Percentiles rank a stretch among this genome's conserved stretches.
Conservation (phyloP, 257 asterid species). For the Lantana camara region DNA sequence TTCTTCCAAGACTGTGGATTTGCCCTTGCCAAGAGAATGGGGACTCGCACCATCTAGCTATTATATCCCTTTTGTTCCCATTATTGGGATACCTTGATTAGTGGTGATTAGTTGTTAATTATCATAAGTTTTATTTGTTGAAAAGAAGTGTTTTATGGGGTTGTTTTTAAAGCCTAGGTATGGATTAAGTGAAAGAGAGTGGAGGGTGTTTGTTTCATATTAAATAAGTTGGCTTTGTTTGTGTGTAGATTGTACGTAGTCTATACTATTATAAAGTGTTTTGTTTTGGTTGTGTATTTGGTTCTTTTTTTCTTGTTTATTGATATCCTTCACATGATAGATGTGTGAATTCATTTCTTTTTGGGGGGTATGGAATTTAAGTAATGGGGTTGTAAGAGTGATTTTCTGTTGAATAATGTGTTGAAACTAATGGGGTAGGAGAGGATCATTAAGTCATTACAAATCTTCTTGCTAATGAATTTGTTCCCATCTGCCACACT, state of each 20-base stretch:
- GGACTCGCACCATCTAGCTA: conserved; percentile 88
- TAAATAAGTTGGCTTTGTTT: conserved; percentile 25
- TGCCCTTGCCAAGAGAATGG: conserved; percentile 85
- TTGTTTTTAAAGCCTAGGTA: conserved; percentile 2
- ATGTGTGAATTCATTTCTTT: too few relatives aligned
- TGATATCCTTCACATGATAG: neutral
- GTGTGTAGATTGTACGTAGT: conserved; percentile 20
- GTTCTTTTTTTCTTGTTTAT: neutral
- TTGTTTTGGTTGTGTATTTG: neutral
- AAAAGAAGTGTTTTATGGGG: neutral
- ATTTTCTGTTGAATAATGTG: too few relatives aligned
- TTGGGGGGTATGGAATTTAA: too few relatives aligned
- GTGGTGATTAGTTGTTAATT: neutral
- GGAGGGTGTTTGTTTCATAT: neutral
- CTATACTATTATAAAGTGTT: neutral
- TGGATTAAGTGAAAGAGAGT: conserved; percentile 14
- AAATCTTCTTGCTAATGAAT: too few relatives aligned
- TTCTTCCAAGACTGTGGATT: conserved; percentile 77
- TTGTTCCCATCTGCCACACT: too few relatives aligned
- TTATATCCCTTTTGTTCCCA: conserved; percentile 77
- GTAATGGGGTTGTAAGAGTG: too few relatives aligned
- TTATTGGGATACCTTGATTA: conserved; percentile 82
- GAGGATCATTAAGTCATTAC: too few relatives aligned
- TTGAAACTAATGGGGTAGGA: too few relatives aligned
- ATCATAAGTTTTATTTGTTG: neutral